phyloP scores from a whole-genome alignment of 1,139 yeast species.

The Kurtzmaniella natalensis region DNA sequence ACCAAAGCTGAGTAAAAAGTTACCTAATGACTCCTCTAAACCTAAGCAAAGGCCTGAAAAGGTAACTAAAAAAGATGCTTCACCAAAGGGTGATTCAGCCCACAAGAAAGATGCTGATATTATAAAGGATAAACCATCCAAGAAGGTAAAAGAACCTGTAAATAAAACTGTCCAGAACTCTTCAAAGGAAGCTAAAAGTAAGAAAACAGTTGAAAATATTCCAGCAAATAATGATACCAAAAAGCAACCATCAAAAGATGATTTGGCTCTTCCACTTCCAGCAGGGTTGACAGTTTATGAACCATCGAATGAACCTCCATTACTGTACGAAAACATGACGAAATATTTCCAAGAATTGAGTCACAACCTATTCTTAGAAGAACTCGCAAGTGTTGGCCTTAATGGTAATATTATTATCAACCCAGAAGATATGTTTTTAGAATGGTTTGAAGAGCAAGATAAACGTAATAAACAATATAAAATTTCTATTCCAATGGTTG shows the following conservation, averaged over 20 bases:
- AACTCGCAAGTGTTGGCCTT: constrained; percentile 40
- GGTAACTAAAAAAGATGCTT: neutral
- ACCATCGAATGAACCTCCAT: constrained; percentile 34
- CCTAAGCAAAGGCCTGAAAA: neutral
- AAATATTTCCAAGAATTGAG: constrained; percentile 59
- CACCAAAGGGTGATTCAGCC: neutral
- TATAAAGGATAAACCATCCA: constrained; percentile 1
- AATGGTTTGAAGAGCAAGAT: constrained; percentile 49
- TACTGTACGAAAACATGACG: constrained; percentile 45
- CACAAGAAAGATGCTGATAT: too few relatives aligned
- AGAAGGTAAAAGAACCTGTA: too few relatives aligned
- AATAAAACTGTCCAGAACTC: too few relatives aligned
- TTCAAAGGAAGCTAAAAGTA: neutral
- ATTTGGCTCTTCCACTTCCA: constrained; percentile 15
- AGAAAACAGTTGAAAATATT: neutral
- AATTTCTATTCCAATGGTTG: constrained; percentile 31
- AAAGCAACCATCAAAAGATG: constrained; percentile 2
- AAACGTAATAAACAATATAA: constrained; percentile 39
- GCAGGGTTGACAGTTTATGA: constrained; percentile 22
- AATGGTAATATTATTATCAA: constrained; percentile 37
- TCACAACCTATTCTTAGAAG: constrained; percentile 60
- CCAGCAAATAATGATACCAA: neutral
- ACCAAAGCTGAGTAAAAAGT: neutral
- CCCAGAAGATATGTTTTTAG: constrained; percentile 37
- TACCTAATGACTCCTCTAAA: neutral